A percentile compares a stretch with the other conserved stretches of the same genome.
Conservation (phyloP, 208 protist species). For the Balamuthia mandrillaris region DNA sequence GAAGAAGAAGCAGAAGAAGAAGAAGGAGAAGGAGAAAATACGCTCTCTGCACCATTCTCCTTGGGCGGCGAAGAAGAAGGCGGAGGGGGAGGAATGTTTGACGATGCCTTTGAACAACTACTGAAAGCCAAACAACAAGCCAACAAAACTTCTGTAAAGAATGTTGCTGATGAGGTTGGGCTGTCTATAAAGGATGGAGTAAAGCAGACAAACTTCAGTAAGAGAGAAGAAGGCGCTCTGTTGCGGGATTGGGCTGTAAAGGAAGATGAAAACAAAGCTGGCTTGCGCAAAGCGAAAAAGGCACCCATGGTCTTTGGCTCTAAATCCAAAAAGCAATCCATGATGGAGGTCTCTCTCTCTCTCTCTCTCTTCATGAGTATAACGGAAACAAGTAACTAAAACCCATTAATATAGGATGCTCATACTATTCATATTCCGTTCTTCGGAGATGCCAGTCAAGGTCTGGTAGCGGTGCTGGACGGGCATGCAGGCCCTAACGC, state of each 20-base stretch:
- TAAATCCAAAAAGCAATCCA: neutral
- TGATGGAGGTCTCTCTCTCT: neutral
- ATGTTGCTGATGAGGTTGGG: too few relatives aligned
- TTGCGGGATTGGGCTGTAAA: neutral
- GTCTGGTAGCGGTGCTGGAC: constrained; percentile 4
- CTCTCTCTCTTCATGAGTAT: neutral
- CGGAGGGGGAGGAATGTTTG: too few relatives aligned
- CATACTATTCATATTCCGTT: neutral
- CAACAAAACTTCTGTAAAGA: too few relatives aligned
- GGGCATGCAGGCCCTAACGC: neutral
- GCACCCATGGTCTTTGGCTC: neutral
- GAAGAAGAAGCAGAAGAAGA: neutral
- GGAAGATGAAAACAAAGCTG: neutral
- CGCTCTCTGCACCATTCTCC: neutral
- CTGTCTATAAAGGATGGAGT: too few relatives aligned
- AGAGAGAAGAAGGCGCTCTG: neutral
- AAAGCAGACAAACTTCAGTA: neutral
- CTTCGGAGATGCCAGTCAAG: neutral
- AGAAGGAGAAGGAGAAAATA: neutral
- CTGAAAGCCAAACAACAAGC: too few relatives aligned
- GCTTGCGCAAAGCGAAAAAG: constrained; percentile 22
- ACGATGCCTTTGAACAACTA: too few relatives aligned
- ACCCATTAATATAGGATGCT: neutral
- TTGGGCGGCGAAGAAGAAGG: neutral
- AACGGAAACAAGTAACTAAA: neutral